phyloP scores from a whole-genome alignment of 2,329 filamentous ascomycete species.

The Aspergillus vadensis region DNA sequence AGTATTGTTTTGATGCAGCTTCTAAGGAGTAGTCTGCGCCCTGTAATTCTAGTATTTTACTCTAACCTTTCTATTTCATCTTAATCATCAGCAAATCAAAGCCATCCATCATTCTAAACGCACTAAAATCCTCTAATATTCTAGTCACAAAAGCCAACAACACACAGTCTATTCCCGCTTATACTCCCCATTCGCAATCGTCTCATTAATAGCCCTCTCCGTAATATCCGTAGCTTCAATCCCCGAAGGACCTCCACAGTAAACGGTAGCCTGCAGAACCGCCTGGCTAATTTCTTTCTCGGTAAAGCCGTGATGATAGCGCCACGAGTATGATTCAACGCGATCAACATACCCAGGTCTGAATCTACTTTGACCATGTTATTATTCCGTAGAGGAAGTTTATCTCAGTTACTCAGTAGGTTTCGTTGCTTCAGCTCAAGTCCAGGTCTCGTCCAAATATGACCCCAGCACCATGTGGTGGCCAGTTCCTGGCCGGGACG shows the following conservation, averaged over 20 bases:
- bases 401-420: slow-evolving; percentile 48
- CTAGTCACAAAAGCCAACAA: background rate
- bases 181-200: slow-evolving; percentile 49
- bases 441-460: slow-evolving; percentile 15
- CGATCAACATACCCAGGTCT: slow-evolving; percentile 65
- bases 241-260: slow-evolving; percentile 58
- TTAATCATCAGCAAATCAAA: no score
- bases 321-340: slow-evolving; percentile 65
- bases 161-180: slow-evolving; percentile 10
- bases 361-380: background rate
- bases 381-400: background rate
- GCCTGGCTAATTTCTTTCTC: slow-evolving; percentile 66
- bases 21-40: no score
- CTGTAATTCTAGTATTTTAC: no score
- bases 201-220: slow-evolving; percentile 55
- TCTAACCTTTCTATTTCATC: no score
- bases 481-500: slow-evolving; percentile 26
- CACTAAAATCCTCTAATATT: no score
- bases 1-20: no score
- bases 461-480: slow-evolving; percentile 17
- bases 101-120: no score
- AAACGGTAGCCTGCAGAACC: slow-evolving; percentile 52
- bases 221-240: slow-evolving; percentile 58
- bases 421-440: slow-evolving; percentile 60
- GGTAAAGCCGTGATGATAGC: slow-evolving; percentile 62